phyloP scores from a whole-genome alignment of 139 green algal genomes.

The Picochlorum sp. region DNA sequence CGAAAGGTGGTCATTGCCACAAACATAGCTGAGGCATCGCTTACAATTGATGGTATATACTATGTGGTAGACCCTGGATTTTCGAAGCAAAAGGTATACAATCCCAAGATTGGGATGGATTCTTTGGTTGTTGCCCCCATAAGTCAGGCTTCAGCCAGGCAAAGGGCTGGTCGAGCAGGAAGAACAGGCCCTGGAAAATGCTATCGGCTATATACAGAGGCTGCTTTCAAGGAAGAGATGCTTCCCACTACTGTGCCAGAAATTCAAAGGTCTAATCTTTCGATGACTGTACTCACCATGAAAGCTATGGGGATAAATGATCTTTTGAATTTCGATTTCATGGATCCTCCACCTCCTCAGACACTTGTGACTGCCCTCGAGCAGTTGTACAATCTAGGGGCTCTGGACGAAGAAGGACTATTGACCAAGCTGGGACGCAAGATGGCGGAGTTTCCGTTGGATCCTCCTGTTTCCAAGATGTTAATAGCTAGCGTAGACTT shows the following conservation, averaged over 20 bases:
- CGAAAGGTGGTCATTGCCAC: conserved; percentile 95
- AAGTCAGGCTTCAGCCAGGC: conserved; percentile 77
- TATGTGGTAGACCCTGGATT: conserved; percentile 90
- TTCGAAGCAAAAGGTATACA: conserved; percentile 68
- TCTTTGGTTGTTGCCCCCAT: conserved; percentile 90
- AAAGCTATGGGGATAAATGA: conserved; percentile 97
- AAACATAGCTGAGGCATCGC: conserved; percentile 96
- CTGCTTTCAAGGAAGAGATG: conserved; percentile 87
- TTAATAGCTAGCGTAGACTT: conserved; percentile 94
- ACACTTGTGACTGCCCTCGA: conserved; percentile 79
- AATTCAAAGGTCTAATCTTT: conserved; percentile 75
- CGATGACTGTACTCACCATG: conserved; percentile 65
- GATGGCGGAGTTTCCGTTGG: conserved; percentile 98
- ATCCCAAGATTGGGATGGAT: conserved; percentile 84
- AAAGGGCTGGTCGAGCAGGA: conserved; percentile 86
- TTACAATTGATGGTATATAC: conserved; percentile 99
- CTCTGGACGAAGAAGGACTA: conserved; percentile 89
- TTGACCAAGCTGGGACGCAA: conserved; percentile 92
- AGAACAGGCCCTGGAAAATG: conserved; percentile 94
- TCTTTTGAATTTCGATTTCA: conserved; percentile 97
- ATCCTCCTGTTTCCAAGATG: conserved; percentile 93
- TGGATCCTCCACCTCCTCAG: conserved; percentile 85
- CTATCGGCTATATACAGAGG: conserved; percentile 91
- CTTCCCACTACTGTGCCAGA: conserved; percentile 74
- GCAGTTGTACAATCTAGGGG: conserved; percentile 93